Percentiles rank a stretch among this genome's conserved stretches.
phyloP scores from a whole-genome alignment of 805 yeast genomes.

The Schwanniomyces pseudopolymorphus region DNA sequence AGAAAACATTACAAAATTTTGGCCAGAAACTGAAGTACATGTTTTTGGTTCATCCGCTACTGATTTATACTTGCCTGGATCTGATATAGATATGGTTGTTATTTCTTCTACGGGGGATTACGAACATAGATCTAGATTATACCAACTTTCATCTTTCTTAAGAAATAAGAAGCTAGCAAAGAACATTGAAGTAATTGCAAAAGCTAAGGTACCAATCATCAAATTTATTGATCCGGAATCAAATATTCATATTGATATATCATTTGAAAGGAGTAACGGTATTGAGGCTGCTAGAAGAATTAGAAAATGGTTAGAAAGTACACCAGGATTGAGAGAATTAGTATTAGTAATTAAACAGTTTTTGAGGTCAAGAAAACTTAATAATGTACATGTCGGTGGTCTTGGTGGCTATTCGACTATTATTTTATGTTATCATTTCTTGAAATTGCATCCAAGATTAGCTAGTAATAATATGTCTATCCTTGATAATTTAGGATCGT shows the following conservation, averaged over 20 bases:
- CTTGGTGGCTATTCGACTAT: conserved; percentile 94
- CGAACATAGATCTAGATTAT: conserved; percentile 65
- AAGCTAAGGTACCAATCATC: conserved; percentile 91
- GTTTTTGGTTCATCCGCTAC: conserved; percentile 96
- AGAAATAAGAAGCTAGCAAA: conserved; percentile 61
- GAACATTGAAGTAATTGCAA: conserved; percentile 80
- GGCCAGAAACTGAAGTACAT: conserved; percentile 78
- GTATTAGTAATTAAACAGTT: conserved; percentile 85
- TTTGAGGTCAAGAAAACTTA: conserved; percentile 69
- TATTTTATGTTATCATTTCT: conserved; percentile 77
- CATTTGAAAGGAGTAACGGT: conserved; percentile 85
- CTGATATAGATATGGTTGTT: conserved; percentile 93
- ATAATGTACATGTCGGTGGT: conserved; percentile 91
- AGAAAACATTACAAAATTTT: conserved; percentile 48
- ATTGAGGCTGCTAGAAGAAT: conserved; percentile 78
- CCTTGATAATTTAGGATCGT: conserved; percentile 75
- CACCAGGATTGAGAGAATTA: conserved; percentile 80
- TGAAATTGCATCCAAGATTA: conserved; percentile 76
- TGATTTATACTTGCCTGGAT: conserved; percentile 88
- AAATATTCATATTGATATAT: conserved; percentile 78
- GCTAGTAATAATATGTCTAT: conserved; percentile 65
- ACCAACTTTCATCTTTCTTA: conserved; percentile 69
- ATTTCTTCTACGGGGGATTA: conserved; percentile 58
- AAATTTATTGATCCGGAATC: conserved; percentile 78
- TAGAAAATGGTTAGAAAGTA: conserved; percentile 65